phyloP scores from a whole-genome alignment of 768 basidiomycete genomes.

The Lyophyllum atratum region DNA sequence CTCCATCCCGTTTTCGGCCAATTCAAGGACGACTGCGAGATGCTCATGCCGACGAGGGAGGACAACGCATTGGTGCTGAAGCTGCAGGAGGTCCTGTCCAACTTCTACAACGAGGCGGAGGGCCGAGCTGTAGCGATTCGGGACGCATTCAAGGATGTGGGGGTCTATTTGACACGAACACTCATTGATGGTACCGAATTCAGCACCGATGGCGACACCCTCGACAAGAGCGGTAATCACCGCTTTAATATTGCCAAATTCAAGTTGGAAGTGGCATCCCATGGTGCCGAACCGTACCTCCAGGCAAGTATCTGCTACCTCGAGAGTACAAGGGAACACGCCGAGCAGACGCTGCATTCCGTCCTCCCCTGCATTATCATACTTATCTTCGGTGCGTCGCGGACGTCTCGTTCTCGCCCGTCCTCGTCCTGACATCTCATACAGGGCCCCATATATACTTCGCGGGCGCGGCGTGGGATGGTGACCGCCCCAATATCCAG shows the following conservation, averaged over 20 bases:
- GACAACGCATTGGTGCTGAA: conserved; percentile 13
- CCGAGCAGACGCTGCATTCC: neutral
- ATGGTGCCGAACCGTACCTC: conserved; percentile 16
- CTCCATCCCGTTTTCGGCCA: conserved; percentile 21
- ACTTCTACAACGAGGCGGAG: neutral
- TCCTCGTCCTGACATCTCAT: neutral
- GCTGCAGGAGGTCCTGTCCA: neutral
- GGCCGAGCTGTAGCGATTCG: too few species aligned
- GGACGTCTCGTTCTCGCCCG: neutral
- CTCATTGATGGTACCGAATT: neutral
- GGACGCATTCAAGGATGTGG: too few species aligned
- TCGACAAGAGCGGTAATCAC: neutral
- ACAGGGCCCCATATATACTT: conserved; percentile 12
- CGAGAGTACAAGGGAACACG: conserved; percentile 6
- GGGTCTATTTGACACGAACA: too few species aligned
- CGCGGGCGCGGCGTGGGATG: conserved; percentile 12
- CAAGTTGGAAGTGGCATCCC: conserved; percentile 13
- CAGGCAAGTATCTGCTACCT: conserved; percentile 17
- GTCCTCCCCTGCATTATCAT: conserved; percentile 15
- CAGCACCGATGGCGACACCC: conserved; percentile 1
- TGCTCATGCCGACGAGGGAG: neutral
- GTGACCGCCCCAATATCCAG: conserved; percentile 13
- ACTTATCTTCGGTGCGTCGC: conserved; percentile 8
- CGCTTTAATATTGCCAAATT: conserved; percentile 11
- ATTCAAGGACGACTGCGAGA: conserved; percentile 19